Base-by-base conservation (phyloP, 1,284 basidiomycete species). In the Fomes fomentarius region DNA sequence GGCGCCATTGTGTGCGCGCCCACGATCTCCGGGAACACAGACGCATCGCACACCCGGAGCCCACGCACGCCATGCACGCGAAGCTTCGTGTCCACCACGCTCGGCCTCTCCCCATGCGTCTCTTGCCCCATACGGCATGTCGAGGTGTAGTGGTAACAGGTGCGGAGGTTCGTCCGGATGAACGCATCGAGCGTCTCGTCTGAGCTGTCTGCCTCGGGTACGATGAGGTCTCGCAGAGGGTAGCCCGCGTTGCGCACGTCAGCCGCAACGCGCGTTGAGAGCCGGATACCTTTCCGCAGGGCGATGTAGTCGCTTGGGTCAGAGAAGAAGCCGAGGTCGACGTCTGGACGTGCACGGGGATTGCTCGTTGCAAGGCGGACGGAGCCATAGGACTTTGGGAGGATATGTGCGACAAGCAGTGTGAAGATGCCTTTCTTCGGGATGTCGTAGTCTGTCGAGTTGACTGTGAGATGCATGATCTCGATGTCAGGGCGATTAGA, bases 1-100 rank as follows among this genome's bases (percentile, higher is more conserved):
- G 67, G 69, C 17, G 74, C 71, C 64, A 73, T 71, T 5, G 71
- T 63, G 62, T 76, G 76, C 15, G 68, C 67, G 11, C 70, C 61
- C 4, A 70, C 61, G 19, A 71, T 66, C 31, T 66, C 59, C 14
- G 76, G 75, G 54, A 79, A 76, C 8, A 78, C 63, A 24, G 68
- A 71, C 25, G 74, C 71, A 50, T 79, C 77, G 34, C 69, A 73
- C 24, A 79, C 65, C 1, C 76, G 64, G 52, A 80, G 57, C 7
- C 74, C 71, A 6, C 56, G 52, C 1, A 74, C 63, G 1, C 83
- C 82, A 52, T 81, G 76, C 17, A 86, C 81, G 14, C 68, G 62
- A 47, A 85, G 65, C 57, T 76, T 63, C 8, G 76, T 63, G 52
- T 85, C 81, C 9, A 84, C 72, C 0, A 84, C 82, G 2, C 77